phyloP scores from a whole-genome alignment of 192 early-diverging fungal species.

The Backusella circina region DNA sequence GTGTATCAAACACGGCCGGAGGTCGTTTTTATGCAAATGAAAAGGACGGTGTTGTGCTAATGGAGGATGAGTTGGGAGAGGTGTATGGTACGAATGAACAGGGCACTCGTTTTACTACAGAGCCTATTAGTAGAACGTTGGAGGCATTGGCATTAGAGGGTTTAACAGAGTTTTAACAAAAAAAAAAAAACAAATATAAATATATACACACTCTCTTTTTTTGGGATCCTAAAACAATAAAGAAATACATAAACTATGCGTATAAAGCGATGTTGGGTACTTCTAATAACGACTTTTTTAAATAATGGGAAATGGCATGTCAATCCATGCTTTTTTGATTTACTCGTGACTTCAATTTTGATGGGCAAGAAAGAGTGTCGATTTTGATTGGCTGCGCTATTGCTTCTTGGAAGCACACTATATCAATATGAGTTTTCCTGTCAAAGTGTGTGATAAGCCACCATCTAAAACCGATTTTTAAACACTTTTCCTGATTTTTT shows the following conservation, averaged over 20 bases:
- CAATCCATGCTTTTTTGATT: too few species aligned
- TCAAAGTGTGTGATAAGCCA: background rate
- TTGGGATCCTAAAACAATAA: too few species aligned
- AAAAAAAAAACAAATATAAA: background rate
- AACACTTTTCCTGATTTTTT: background rate
- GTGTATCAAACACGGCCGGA: background rate
- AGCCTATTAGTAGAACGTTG: slow-evolving; percentile 32
- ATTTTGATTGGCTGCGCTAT: too few species aligned
- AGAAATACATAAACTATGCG: too few species aligned
- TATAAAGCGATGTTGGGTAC: too few species aligned
- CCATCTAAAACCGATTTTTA: background rate
- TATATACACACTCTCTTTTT: too few species aligned
- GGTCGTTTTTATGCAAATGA: slow-evolving; percentile 20
- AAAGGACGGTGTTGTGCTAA: background rate
- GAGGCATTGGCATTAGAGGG: slow-evolving; percentile 45
- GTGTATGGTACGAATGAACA: slow-evolving; percentile 12
- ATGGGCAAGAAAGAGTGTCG: too few species aligned
- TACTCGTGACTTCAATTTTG: too few species aligned
- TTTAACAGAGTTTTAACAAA: slow-evolving; percentile 17
- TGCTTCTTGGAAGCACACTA: too few species aligned
- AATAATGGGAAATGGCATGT: too few species aligned
- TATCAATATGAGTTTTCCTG: background rate
- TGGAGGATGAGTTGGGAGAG: slow-evolving; percentile 19
- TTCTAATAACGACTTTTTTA: too few species aligned
- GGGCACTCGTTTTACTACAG: slow-evolving; percentile 11